Conservation (phyloP, 352 stramenopile species). For the Peronospora farinosa region DNA sequence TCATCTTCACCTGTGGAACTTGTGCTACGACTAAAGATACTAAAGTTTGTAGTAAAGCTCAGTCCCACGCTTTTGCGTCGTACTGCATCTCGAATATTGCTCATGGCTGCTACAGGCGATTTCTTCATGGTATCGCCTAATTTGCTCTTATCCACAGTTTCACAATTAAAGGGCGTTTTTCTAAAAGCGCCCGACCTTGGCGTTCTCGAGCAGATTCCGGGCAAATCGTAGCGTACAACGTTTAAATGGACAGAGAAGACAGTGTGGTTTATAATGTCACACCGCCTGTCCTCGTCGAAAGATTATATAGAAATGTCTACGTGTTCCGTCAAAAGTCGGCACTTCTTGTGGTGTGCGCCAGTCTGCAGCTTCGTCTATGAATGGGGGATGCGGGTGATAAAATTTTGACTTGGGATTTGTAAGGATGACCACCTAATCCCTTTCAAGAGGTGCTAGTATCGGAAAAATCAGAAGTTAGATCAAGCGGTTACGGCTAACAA, state of each 20-base stretch:
- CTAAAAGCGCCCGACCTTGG: neutral
- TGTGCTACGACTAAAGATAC: slow-evolving; percentile 40
- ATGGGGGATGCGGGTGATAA: slow-evolving; percentile 7
- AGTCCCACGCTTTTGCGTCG: slow-evolving; percentile 56
- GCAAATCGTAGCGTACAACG: neutral
- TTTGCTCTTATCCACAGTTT: slow-evolving; percentile 6
- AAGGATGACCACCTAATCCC: neutral
- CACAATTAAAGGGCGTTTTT: slow-evolving; percentile 6
- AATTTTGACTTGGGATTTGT: slow-evolving; percentile 11
- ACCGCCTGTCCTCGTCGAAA: neutral
- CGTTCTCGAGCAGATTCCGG: neutral
- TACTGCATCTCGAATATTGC: slow-evolving; percentile 55
- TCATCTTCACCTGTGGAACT: slow-evolving; percentile 40
- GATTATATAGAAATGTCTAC: neutral
- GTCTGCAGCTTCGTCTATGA: slow-evolving; percentile 31
- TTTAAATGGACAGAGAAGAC: slow-evolving; percentile 1
- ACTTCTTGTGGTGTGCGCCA: slow-evolving; percentile 6
- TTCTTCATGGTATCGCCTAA: slow-evolving; percentile 32
- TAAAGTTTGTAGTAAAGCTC: slow-evolving; percentile 58
- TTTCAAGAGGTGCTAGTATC: no score
- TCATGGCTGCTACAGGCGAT: slow-evolving; percentile 39
- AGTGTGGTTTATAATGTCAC: neutral
- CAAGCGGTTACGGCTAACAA: neutral
- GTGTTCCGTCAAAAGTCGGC: slow-evolving; percentile 6
- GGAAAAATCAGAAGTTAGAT: slow-evolving; percentile 34